Evolutionary conservation across 441 rosid genomes (phyloP).

Genomic region (Populus hybrid): DNA sequence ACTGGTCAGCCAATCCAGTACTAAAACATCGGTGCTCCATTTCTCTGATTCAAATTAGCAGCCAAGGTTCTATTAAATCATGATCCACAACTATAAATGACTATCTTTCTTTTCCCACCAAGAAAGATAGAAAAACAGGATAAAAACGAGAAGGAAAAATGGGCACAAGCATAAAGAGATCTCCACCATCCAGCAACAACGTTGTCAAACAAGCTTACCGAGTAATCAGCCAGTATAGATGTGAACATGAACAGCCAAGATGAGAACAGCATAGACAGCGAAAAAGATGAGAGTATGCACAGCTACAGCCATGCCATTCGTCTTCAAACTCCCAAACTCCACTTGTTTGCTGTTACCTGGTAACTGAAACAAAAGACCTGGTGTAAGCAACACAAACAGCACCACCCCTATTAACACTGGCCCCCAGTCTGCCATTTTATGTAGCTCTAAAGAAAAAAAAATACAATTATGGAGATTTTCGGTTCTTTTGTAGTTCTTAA

Average conservation of each 20-base stretch:
- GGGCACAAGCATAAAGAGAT: background rate
- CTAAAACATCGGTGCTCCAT: background rate
- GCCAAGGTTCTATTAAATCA: background rate
- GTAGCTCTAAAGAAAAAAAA: background rate
- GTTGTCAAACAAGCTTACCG: conserved; percentile 12
- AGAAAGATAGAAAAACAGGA: background rate
- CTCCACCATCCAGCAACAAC: background rate
- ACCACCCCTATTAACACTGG: conserved; percentile 82
- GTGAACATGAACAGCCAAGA: conserved; percentile 71
- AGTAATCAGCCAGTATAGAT: conserved; percentile 60
- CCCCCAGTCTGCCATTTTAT: conserved; percentile 85
- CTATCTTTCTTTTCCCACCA: background rate
- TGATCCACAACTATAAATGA: background rate
- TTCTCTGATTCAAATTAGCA: background rate
- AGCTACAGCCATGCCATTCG: conserved; percentile 81
- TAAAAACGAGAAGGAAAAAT: background rate
- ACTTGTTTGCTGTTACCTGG: conserved; percentile 59
- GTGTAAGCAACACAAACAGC: conserved; percentile 72
- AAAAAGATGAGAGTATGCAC: conserved; percentile 83
- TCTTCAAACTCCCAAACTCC: conserved; percentile 83
- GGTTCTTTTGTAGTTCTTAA: background rate
- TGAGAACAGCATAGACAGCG: conserved; percentile 61
- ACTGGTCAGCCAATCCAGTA: background rate
- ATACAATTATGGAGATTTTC: background rate
- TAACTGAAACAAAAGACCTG: conserved; percentile 73